phyloP scores from a whole-genome alignment of 805 yeast species.

The Maudiozyma saulgeensis region DNA sequence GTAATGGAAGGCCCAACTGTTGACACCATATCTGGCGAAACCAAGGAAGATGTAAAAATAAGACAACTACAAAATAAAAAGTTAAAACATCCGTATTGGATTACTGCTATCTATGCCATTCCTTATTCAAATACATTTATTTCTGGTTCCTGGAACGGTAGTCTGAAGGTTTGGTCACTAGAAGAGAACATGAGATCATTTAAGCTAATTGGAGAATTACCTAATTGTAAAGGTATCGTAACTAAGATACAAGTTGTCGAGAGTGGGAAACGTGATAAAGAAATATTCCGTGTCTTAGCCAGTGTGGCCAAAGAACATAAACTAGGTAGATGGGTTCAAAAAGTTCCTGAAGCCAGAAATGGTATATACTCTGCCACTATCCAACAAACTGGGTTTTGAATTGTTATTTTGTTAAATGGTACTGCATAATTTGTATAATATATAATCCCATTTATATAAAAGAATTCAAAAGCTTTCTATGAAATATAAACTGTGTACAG shows the following conservation, averaged over 20 bases:
- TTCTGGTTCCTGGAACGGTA: conserved; percentile 84
- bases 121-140: conserved; percentile 80
- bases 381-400: conserved; percentile 29
- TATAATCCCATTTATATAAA: not conserved
- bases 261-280: conserved; percentile 43
- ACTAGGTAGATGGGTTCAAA: conserved; percentile 75
- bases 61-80: conserved; percentile 48
- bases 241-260: conserved; percentile 51
- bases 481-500: no score
- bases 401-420: not conserved
- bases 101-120: conserved; percentile 69
- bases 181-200: conserved; percentile 56
- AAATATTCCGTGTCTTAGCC: conserved; percentile 49
- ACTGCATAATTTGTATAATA: conserved; percentile 1
- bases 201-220: conserved; percentile 43
- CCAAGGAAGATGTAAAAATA: conserved; percentile 28
- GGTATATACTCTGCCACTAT: conserved; percentile 52
- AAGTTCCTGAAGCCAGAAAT: conserved; percentile 59
- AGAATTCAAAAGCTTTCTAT: not conserved
- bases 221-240: conserved; percentile 59
- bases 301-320: conserved; percentile 77
- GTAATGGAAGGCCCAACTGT: conserved; percentile 39
- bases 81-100: conserved; percentile 66
- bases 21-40: conserved; percentile 47
- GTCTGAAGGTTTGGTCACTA: conserved; percentile 68